Percentiles rank a stretch among this genome's conserved stretches.
These are phyloP conservation scores for Leishmania martiniquensis DNA, from an alignment of 208 protist genomes.

Conservation along the genomic window DNA sequence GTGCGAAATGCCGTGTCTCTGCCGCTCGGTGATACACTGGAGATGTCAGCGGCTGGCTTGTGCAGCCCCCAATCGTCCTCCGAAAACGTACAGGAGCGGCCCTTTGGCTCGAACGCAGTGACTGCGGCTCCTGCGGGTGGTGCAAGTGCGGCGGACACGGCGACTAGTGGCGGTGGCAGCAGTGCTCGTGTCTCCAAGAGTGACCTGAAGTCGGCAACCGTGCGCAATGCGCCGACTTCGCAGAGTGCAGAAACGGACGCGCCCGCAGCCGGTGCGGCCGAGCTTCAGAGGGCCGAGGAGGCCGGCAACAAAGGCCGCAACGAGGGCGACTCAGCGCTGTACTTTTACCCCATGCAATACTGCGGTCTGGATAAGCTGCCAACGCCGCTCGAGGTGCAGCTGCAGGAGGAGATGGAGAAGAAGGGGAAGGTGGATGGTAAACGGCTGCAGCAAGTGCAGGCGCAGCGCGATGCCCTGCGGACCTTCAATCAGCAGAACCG, in stretches of 20 bases:
- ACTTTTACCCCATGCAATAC: slow-evolving; percentile 71
- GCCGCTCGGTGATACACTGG: neutral
- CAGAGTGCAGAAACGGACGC: slow-evolving; percentile 1
- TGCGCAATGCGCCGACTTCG: neutral
- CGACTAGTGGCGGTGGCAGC: neutral
- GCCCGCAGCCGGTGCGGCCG: neutral
- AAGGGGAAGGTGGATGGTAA: slow-evolving; percentile 87
- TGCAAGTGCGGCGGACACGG: neutral
- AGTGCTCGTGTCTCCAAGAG: neutral
- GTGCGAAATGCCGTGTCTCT: neutral
- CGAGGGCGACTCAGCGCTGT: slow-evolving; percentile 34
- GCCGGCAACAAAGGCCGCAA: slow-evolving; percentile 1
- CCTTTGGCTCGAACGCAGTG: neutral
- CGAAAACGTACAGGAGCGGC: neutral
- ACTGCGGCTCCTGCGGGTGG: neutral
- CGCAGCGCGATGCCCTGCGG: slow-evolving; percentile 64
- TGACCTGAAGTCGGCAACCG: neutral
- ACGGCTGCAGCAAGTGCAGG: slow-evolving; percentile 74
- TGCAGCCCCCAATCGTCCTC: neutral
- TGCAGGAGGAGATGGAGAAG: slow-evolving; percentile 76
- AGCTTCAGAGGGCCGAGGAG: neutral
- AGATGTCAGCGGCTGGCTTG: neutral
- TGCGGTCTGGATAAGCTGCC: slow-evolving; percentile 64
- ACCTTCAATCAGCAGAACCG: slow-evolving; percentile 69
- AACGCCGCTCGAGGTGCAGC: slow-evolving; percentile 65